Evolutionary conservation across 371 early-diverging fungal genomes (phyloP), one percentile per base, ranked within the genome.

Genomic region (Apophysomyces trapeziformis): DNA sequence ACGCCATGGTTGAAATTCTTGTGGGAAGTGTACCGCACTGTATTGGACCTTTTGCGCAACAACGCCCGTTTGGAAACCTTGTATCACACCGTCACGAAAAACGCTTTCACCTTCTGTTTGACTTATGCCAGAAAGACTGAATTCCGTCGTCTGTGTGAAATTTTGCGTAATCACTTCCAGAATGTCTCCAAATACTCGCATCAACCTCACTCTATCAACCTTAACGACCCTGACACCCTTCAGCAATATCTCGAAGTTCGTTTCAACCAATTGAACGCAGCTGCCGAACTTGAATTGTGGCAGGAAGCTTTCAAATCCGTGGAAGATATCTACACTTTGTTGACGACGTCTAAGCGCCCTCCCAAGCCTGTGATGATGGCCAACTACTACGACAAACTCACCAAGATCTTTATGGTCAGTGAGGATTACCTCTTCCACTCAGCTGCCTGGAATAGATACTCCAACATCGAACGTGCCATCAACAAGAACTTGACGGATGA

Each of bases 11-110:
- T 99, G 68, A 95, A 94, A 80, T 96, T 99, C 75, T 87, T 97
- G 73, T 99, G 99, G 99, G 99, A 99, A 83, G 92, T 93, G 16
- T 98, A 97, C 85, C 89, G 99, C 65, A 97, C 95, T 64, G 92
- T 95, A 38, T 87, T 99, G 57, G 99, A 99, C 74, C 93, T 96
- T 57, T 83, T 98, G 76, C 87, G 96, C 69, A 97, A 98, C 90
- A 98, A 98, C 73, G 91, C 94, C 65, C 88, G 95, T 47, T 85
- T 99, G 63, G 99, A 99, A 80, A 77, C 88, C 4, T 87, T 98
- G 39, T 99, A 99, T 84, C 97, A 98, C 79, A 85, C 80, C 1
- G 92, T 93, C 38, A 93, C 95, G 61, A 85, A 87, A 72, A 90
- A 96, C 79, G 98, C 99, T 7, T 96, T 98, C 85, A 87, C 92